A percentile compares a stretch with the other conserved stretches of the same genome.
Evolutionary conservation across 345 rosid species (phyloP).

Genomic region (Eucalyptus erythrocorys): DNA sequence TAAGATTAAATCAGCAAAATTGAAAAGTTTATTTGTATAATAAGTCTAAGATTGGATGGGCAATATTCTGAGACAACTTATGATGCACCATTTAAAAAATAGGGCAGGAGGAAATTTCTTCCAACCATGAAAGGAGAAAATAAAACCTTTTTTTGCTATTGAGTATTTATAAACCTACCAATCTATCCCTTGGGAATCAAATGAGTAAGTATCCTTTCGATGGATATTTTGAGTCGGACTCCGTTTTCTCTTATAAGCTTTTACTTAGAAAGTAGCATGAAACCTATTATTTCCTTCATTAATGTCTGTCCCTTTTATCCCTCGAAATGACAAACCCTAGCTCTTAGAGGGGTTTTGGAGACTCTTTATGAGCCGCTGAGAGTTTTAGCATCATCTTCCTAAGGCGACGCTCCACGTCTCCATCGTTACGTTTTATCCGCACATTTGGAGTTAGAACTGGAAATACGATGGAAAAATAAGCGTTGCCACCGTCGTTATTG

Average conservation of each 20-base stretch:
- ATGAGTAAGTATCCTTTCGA: neutral
- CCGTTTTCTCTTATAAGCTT: neutral
- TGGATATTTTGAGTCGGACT: neutral
- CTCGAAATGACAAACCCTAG: neutral
- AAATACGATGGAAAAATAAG: neutral
- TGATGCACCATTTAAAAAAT: neutral
- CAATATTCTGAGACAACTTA: neutral
- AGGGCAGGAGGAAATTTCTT: neutral
- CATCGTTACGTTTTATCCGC: neutral
- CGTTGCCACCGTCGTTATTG: neutral
- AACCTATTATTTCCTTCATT: neutral
- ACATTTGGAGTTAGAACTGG: neutral
- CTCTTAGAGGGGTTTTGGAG: neutral
- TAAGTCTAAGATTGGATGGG: neutral
- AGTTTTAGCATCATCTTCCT: neutral
- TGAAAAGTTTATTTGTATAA: accelerated
- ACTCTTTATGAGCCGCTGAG: neutral
- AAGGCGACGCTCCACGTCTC: neutral
- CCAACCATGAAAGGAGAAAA: neutral
- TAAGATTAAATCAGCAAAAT: neutral
- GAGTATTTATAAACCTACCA: neutral
- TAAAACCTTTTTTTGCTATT: neutral
- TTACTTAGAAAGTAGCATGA: neutral
- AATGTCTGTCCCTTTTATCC: neutral
- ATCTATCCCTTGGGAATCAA: neutral